A percentile compares a stretch with the other conserved stretches of the same genome.
Conservation (phyloP, 2,329 filamentous ascomycete genomes). For the Epichloe elymi region DNA sequence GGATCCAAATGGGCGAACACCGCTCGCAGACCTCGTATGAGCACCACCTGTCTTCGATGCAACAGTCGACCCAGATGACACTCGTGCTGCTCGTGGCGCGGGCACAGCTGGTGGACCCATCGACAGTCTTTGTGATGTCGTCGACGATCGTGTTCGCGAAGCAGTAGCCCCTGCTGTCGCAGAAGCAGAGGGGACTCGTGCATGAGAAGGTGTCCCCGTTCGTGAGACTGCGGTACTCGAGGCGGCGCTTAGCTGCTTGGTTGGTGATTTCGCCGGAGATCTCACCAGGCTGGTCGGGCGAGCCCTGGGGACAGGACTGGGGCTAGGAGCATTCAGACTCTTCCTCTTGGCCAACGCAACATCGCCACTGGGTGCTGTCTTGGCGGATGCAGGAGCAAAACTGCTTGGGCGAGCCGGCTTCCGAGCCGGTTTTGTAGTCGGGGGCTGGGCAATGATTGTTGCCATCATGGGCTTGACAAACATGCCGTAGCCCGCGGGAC, state of each 20-base stretch:
- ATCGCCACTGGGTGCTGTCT: constrained; percentile 32
- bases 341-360: constrained; percentile 45
- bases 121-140: constrained; percentile 43
- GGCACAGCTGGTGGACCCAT: constrained; percentile 54
- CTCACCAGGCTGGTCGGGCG: constrained; percentile 43
- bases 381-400: constrained; percentile 26
- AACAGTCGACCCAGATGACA: constrained; percentile 30
- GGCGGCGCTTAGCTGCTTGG: constrained; percentile 51
- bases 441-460: constrained; percentile 41
- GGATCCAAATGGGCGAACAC: constrained; percentile 26
- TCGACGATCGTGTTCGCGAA: constrained; percentile 40
- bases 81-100: constrained; percentile 27
- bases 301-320: constrained; percentile 52
- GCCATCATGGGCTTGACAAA: constrained; percentile 69
- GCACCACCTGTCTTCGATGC: constrained; percentile 19
- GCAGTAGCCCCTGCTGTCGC: constrained; percentile 14
- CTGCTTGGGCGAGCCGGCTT: constrained; percentile 36
- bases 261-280: constrained; percentile 70
- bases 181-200: constrained; percentile 28
- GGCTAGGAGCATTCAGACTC: constrained; percentile 60
- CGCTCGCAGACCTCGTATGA: constrained; percentile 25
- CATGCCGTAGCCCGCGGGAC: constrained; percentile 63
- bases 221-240: constrained; percentile 47
- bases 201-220: constrained; percentile 51
- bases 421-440: constrained; percentile 24